Conservation (phyloP, 2,329 filamentous ascomycete genomes). For the Aspergillus costaricaensis region DNA sequence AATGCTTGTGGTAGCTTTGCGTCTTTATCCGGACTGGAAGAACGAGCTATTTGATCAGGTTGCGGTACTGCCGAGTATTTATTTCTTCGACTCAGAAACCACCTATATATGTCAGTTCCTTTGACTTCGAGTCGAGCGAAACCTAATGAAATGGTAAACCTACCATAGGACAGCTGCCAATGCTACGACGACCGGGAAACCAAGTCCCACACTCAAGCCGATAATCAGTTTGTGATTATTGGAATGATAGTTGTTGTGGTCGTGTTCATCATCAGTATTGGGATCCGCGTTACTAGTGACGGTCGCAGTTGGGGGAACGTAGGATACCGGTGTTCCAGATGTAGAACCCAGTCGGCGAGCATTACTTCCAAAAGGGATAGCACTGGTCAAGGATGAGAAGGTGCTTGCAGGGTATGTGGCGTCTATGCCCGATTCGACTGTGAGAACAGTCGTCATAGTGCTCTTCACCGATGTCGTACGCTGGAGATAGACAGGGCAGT, state of each 20-base stretch:
- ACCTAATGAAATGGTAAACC: background rate
- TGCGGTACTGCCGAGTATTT: too few species aligned
- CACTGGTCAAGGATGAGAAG: background rate
- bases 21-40: too few species aligned
- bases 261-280: background rate
- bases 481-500: constrained; percentile 7
- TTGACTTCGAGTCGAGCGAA: too few species aligned
- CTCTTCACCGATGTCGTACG: background rate
- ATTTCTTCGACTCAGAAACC: too few species aligned
- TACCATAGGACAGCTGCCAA: background rate
- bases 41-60: too few species aligned
- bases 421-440: background rate
- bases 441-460: constrained; percentile 6
- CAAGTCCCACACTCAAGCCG: constrained; percentile 11
- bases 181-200: background rate
- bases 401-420: constrained; percentile 1
- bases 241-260: background rate
- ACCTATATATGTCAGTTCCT: too few species aligned
- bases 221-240: constrained; percentile 7
- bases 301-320: constrained; percentile 1
- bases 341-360: background rate
- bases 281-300: background rate
- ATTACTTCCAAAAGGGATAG: constrained; percentile 3
- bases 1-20: too few species aligned
- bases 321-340: constrained; percentile 3